Percentiles rank a stretch among this genome's conserved stretches.
Conservation (phyloP, 2,329 filamentous ascomycete genomes). For the Ramularia collo-cygni region DNA sequence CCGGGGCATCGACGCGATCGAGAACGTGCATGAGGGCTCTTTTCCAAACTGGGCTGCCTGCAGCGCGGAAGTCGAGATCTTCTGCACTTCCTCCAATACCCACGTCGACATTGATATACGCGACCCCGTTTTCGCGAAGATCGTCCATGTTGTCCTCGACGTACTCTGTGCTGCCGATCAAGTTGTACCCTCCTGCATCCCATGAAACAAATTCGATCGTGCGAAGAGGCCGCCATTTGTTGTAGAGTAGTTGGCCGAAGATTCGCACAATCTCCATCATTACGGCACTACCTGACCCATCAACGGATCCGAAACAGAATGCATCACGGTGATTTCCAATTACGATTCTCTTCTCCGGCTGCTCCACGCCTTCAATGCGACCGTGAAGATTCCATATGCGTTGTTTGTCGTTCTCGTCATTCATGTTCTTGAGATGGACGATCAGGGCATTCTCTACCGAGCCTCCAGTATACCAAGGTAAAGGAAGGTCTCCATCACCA, state of each 20-base stretch:
- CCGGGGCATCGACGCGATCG: constrained; percentile 66
- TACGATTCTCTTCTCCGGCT: constrained; percentile 74
- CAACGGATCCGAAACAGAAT: constrained; percentile 81
- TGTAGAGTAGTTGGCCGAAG: constrained; percentile 67
- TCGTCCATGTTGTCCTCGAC: constrained; percentile 76
- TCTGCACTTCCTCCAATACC: constrained; percentile 59
- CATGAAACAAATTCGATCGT: constrained; percentile 96
- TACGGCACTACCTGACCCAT: constrained; percentile 81
- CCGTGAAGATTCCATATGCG: constrained; percentile 90
- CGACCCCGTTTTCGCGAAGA: constrained; percentile 67
- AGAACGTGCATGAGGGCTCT: constrained; percentile 66
- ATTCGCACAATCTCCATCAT: constrained; percentile 84
- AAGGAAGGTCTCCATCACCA: constrained; percentile 57
- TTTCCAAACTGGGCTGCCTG: constrained; percentile 73
- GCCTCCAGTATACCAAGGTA: constrained; percentile 74
- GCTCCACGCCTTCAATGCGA: constrained; percentile 75
- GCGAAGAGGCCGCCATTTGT: constrained; percentile 85
- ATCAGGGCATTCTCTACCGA: constrained; percentile 43
- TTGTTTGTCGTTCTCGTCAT: constrained; percentile 76
- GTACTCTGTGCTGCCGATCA: constrained; percentile 89
- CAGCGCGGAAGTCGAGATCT: constrained; percentile 59
- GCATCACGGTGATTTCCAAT: constrained; percentile 91
- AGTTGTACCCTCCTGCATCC: constrained; percentile 90
- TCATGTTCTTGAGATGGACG: constrained; percentile 76
- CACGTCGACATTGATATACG: constrained; percentile 86